Evolutionary conservation across 2,329 filamentous ascomycete genomes (phyloP), one percentile per base, ranked within the genome.

Genomic region (Lithohypha guttulata): DNA sequence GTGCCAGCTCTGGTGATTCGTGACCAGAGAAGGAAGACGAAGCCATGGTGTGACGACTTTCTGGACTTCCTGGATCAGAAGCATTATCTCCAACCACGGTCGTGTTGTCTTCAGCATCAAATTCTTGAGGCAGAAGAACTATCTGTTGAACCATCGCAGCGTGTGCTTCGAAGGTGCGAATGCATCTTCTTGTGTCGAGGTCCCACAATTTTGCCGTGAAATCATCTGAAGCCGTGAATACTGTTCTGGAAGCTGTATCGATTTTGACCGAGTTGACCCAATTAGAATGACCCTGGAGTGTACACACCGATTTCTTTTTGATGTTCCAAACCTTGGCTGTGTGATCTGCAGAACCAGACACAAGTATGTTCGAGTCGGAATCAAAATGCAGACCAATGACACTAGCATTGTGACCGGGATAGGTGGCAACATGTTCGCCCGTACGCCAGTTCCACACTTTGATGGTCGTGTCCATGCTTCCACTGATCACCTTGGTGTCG

Each of bases 371-470:
- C 14, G 76, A 79, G 44, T 87, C 84, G 14, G 76, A 79, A 44
- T 87, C 84, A 57, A 93, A 93, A 60, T 96, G 83, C 6, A 96
- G 72, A 15, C 80, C 80, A 47, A 96, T 81, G 18, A 98, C 82
- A 9, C 87, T 87, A 23, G 79, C 79, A 13, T 70, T 75, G 55
- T 96, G 91, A 15, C 81, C 81, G 9, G 74, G 71, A 39, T 93
- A 78, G 0, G 81, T 93, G 34, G 80, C 82, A 41, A 95, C 71
- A 51, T 84, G 86, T 52, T 85, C 76, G 32, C 91, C 91, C 0
- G 85, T 95, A 45, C 82, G 76, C 86, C 87, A 95, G 56, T 98
- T 93, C 91, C 91, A 98, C 22, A 98, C 77, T 57, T 84, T 87
- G 53, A 98, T 73, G 3, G 81, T 93, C 34, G 77, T 74, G 59